These are phyloP conservation scores for Colletotrichum spaethianum DNA, from an alignment of 2,329 filamentous ascomycete genomes.

Conservation along the genomic window DNA sequence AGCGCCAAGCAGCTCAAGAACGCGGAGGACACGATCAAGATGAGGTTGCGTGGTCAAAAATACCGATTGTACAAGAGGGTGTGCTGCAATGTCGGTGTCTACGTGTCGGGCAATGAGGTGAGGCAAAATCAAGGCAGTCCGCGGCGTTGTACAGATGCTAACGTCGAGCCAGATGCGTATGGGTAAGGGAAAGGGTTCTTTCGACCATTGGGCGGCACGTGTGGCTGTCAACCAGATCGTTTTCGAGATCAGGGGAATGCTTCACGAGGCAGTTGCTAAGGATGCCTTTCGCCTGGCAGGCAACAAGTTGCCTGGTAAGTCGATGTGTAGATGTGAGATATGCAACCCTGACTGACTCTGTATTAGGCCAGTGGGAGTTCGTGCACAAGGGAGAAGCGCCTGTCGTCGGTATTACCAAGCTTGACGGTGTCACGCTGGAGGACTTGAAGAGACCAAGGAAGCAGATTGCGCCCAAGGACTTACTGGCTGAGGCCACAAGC, in stretches of 20 bases:
- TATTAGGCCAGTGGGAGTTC: conserved; percentile 86
- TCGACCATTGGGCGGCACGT: conserved; percentile 95
- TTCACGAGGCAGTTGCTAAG: conserved; percentile 94
- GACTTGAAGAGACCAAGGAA: conserved; percentile 86
- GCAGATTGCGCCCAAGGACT: conserved; percentile 66
- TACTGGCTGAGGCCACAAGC: conserved; percentile 52
- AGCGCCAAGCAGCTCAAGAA: conserved; percentile 88
- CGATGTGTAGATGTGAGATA: too few species aligned
- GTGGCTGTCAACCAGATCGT: conserved; percentile 92
- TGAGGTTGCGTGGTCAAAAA: conserved; percentile 88
- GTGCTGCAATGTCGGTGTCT: conserved; percentile 93
- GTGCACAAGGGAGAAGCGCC: conserved; percentile 92
- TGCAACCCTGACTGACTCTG: conserved; percentile 43
- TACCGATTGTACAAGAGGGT: conserved; percentile 94
- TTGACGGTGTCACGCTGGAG: conserved; percentile 87
- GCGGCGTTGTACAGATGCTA: not conserved
- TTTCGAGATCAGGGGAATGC: conserved; percentile 90
- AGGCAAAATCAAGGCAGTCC: conserved; percentile 44
- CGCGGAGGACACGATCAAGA: conserved; percentile 94
- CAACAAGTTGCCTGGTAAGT: conserved; percentile 91
- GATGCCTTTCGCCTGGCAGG: conserved; percentile 96
- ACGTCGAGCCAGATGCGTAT: conserved; percentile 79
- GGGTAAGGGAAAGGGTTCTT: conserved; percentile 98
- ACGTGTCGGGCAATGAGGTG: conserved; percentile 93
- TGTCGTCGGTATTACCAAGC: conserved; percentile 92